These are phyloP conservation scores for Ogataea populi-albae DNA, from an alignment of 805 yeast species.

Conservation along the genomic window DNA sequence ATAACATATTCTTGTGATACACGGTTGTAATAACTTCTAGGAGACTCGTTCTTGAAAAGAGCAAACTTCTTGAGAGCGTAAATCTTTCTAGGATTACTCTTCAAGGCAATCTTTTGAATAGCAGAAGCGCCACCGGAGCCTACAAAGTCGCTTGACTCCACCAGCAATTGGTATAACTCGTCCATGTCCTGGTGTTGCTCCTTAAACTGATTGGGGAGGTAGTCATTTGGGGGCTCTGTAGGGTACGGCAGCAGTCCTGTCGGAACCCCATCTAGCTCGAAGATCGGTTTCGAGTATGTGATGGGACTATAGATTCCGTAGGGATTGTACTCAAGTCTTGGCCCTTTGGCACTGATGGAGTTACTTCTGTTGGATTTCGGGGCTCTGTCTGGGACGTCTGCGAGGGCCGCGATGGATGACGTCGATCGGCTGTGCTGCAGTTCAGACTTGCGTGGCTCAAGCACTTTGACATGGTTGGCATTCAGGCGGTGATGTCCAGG, in stretches of 20 bases:
- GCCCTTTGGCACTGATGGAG: slow-evolving; percentile 1
- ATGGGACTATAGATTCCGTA: slow-evolving; percentile 48
- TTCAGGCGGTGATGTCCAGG: slow-evolving; percentile 1
- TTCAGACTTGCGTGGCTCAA: too few relatives aligned
- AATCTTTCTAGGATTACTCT: slow-evolving; percentile 35
- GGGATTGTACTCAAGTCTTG: slow-evolving; percentile 57
- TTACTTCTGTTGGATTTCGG: not conserved
- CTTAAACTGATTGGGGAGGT: slow-evolving; percentile 51
- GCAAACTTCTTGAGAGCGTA: slow-evolving; percentile 68
- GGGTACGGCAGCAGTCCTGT: slow-evolving; percentile 53
- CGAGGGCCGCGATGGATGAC: too few relatives aligned
- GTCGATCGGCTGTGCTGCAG: too few relatives aligned
- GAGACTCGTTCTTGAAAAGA: slow-evolving; percentile 54
- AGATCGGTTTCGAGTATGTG: slow-evolving; percentile 29
- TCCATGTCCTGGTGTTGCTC: slow-evolving; percentile 47
- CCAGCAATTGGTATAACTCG: slow-evolving; percentile 52
- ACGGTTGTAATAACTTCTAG: slow-evolving; percentile 61
- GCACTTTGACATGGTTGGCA: not conserved
- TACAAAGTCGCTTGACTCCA: slow-evolving; percentile 34
- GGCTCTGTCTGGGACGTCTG: not conserved
- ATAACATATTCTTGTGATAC: slow-evolving; percentile 63
- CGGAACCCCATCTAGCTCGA: slow-evolving; percentile 23
- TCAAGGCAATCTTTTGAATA: slow-evolving; percentile 48
- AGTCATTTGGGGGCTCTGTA: slow-evolving; percentile 62
- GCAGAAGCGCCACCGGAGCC: slow-evolving; percentile 76